Base-by-base conservation (phyloP, 148 eudicot genomes). In the Rhododendron mucronatum region DNA sequence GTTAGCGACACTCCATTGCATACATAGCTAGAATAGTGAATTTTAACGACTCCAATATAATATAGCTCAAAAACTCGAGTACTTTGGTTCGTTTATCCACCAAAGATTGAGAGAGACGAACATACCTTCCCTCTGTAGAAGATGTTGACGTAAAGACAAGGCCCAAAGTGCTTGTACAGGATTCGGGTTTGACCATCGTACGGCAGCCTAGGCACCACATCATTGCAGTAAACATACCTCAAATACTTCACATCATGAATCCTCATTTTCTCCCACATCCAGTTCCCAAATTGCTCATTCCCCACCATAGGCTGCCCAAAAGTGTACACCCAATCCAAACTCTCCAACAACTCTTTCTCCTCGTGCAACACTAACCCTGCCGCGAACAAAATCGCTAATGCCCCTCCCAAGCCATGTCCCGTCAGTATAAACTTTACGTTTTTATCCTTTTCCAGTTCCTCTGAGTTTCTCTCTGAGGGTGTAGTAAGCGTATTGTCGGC, bases 251-350 rank as follows among this genome's bases (percentile, higher is more conserved):
- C 93, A 87, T 90, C 84, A 80, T 92, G 79, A 44, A 28, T 15
- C 85, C 57, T 78, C 86, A 94, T 37, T 21, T 91, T 94, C 78
- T 88, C 88, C 89, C 86, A 86, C 97, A 94, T 91, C 87, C 86
- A 95, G 45, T 91, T 90, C 61, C 98, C 98, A 90, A 95, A 94
- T 16, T 91, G 61, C 80, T 76, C 83, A 85, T 95, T 90, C 65
- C 98, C 97, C 30, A 94, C 95, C 55, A 97, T 92, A 14, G 98
- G 97, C 86, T 94, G 97, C 82, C 96, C 98, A 81, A 89, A 95
- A 9, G 98, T 94, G 87, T 94, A 95, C 16, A 95, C 96, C 23
- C 95, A 96, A 83, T 92, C 92, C 55, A 95, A 75, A 59, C 91
- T 90, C 18, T 89, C 85, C 77, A 93, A 86, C 89, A 94, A 73